A percentile compares a stretch with the other conserved stretches of the same genome.
phyloP scores from a whole-genome alignment of 2,329 filamentous ascomycete species.

The Trichophyton benhamiae region DNA sequence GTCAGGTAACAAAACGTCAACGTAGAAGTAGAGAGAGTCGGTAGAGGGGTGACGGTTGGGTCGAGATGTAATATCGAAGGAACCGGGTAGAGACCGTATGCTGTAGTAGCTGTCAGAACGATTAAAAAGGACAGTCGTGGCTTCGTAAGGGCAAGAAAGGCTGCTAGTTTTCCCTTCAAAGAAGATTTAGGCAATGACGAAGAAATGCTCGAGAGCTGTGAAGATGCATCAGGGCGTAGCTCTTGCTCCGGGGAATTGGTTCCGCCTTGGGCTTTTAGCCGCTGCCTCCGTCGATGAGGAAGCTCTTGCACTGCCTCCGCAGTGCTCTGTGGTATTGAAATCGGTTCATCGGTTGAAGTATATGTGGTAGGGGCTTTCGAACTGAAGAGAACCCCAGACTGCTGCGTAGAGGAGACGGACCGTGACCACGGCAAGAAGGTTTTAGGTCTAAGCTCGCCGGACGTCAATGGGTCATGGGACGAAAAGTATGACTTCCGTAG shows the following conservation, averaged over 20 bases:
- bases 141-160: constrained; percentile 86
- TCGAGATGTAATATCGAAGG: constrained; percentile 76
- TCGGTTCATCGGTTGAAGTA: not conserved
- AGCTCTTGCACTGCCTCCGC: constrained; percentile 20
- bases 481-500: constrained; percentile 31
- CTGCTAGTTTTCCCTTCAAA: constrained; percentile 56
- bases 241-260: constrained; percentile 19
- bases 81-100: constrained; percentile 87
- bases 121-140: constrained; percentile 85
- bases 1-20: constrained; percentile 88
- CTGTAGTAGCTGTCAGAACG: constrained; percentile 76
- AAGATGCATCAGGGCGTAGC: constrained; percentile 49
- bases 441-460: constrained; percentile 15
- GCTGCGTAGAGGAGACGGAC: constrained; percentile 17
- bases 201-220: constrained; percentile 46
- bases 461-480: constrained; percentile 19
- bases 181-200: constrained; percentile 45
- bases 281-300: constrained; percentile 33
- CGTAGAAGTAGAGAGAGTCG: constrained; percentile 60
- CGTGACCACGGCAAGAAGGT: constrained; percentile 16
- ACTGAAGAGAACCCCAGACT: constrained; percentile 15
- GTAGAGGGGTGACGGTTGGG: constrained; percentile 46
- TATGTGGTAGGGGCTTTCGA: constrained; percentile 10
- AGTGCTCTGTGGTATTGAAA: not conserved
- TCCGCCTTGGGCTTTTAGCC: constrained; percentile 26